Conservation (phyloP, 768 basidiomycete species). For the Agaricus sinodeliciosus region DNA sequence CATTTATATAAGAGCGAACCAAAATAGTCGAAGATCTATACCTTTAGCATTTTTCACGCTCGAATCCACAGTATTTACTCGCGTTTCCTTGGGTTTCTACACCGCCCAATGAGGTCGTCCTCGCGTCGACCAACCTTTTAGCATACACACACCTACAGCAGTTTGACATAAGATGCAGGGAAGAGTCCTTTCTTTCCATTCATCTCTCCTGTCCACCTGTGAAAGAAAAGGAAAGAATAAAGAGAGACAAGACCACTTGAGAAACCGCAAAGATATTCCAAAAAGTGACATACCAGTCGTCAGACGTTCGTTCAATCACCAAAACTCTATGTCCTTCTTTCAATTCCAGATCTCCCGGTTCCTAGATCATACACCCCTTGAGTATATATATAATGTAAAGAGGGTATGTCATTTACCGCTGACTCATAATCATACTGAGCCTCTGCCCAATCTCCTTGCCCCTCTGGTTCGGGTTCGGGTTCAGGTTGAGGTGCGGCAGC, state of each 20-base stretch:
- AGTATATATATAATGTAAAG: not conserved
- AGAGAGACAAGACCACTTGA: constrained; percentile 7
- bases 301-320: constrained; percentile 60
- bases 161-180: constrained; percentile 63
- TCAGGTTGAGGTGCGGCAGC: constrained; percentile 24
- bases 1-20: too few species aligned
- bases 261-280: not conserved
- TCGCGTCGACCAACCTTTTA: too few species aligned
- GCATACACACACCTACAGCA: constrained; percentile 28
- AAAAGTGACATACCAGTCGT: constrained; percentile 59
- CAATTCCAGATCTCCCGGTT: constrained; percentile 60
- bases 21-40: too few species aligned
- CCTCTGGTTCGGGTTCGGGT: constrained; percentile 29
- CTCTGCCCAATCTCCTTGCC: constrained; percentile 68
- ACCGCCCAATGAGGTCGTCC: too few species aligned
- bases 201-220: constrained; percentile 64
- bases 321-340: constrained; percentile 51
- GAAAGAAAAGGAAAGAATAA: constrained; percentile 1
- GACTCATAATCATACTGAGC: constrained; percentile 72
- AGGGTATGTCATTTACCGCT: constrained; percentile 30
- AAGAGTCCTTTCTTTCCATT: constrained; percentile 55
- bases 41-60: too few species aligned
- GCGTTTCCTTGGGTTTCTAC: too few species aligned
- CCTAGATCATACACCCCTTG: constrained; percentile 33
- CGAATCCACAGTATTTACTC: too few species aligned